Conservation (phyloP, 306 rosid species). For the Styphnolobium japonicum region DNA sequence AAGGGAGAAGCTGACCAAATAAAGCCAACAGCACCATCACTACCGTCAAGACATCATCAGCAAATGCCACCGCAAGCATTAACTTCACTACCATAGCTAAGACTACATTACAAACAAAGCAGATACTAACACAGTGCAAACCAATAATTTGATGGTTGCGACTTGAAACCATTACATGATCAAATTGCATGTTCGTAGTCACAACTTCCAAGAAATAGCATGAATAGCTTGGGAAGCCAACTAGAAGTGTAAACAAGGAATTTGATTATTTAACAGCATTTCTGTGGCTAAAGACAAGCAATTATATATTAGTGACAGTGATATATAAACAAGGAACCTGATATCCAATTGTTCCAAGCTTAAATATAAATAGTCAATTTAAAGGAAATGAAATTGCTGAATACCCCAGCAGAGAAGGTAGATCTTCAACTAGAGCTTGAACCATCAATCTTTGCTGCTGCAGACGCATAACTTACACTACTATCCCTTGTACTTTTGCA, state of each 20-base stretch:
- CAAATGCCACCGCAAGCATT: not conserved
- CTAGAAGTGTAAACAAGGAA: not conserved
- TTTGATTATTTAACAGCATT: slow-evolving; percentile 29
- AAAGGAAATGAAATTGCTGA: slow-evolving; percentile 30
- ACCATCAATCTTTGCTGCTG: slow-evolving; percentile 74
- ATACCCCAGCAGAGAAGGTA: slow-evolving; percentile 1
- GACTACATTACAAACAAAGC: not conserved
- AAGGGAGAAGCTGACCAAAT: too few relatives aligned
- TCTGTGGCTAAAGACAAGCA: not conserved
- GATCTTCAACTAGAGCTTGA: slow-evolving; percentile 48
- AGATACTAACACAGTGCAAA: not conserved
- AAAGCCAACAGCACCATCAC: not conserved
- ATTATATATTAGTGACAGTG: slow-evolving; percentile 23
- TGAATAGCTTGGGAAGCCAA: not conserved
- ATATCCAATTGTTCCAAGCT: slow-evolving; percentile 8
- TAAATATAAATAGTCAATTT: slow-evolving; percentile 24
- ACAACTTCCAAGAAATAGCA: slow-evolving; percentile 9
- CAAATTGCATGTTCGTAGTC: slow-evolving; percentile 8
- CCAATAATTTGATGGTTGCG: not conserved
- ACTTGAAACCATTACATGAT: not conserved
- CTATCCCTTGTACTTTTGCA: slow-evolving; percentile 81
- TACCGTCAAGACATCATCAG: not conserved
- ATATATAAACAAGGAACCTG: slow-evolving; percentile 27
- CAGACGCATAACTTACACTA: slow-evolving; percentile 98
- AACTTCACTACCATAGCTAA: not conserved